Conservation (phyloP, 2,329 filamentous ascomycete genomes). For the Pseudohalonectria lignicola region DNA sequence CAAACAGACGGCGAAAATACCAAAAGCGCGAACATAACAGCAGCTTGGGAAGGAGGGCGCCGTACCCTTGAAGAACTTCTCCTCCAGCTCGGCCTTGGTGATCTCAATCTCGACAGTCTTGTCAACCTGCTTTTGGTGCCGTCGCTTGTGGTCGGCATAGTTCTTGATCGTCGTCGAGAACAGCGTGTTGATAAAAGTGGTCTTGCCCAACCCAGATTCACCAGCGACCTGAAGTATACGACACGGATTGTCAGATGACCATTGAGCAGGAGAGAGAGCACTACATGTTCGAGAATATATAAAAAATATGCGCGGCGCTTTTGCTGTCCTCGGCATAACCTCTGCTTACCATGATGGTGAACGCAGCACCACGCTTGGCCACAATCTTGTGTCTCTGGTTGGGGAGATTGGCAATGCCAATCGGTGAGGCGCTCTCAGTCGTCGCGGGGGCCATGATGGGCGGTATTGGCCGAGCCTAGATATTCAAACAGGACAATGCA, state of each 20-base stretch:
- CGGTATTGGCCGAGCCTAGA: slow-evolving; percentile 6
- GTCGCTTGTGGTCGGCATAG: slow-evolving; percentile 99
- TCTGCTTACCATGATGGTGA: slow-evolving; percentile 91
- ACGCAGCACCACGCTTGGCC: slow-evolving; percentile 81
- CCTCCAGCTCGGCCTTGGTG: slow-evolving; percentile 97
- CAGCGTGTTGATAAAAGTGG: slow-evolving; percentile 99
- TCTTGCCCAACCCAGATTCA: slow-evolving; percentile 97
- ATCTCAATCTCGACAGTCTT: slow-evolving; percentile 99
- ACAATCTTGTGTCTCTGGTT: slow-evolving; percentile 70
- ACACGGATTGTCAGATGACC: no score
- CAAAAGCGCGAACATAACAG: no score
- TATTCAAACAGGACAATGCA: slow-evolving; percentile 2
- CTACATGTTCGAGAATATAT: no score
- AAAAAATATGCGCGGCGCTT: no score
- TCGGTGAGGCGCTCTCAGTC: slow-evolving; percentile 52
- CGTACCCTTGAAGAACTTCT: slow-evolving; percentile 99
- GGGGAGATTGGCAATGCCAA: slow-evolving; percentile 65
- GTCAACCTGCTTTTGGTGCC: slow-evolving; percentile 98
- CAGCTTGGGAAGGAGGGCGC: neutral
- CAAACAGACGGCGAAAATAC: no score
- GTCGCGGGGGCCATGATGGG: slow-evolving; percentile 45
- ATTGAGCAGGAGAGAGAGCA: slow-evolving; percentile 4
- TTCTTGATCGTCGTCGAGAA: slow-evolving; percentile 99
- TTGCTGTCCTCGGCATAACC: no score
- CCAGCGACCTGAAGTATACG: slow-evolving; percentile 97